Base-by-base conservation (phyloP, 2,329 filamentous ascomycete species). In the Fusarium sterilihyphosum region DNA sequence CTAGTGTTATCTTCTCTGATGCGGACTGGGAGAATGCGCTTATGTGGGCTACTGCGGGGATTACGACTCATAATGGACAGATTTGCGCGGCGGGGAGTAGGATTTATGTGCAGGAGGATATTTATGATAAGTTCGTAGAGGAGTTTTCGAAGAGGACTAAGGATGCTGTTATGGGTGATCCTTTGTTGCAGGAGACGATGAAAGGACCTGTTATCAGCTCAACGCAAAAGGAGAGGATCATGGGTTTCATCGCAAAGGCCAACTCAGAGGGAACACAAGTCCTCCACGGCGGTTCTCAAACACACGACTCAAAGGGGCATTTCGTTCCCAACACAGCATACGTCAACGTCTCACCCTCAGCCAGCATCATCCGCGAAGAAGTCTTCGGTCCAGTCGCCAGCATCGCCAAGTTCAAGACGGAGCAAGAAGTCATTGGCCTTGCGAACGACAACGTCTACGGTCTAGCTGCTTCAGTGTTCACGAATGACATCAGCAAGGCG, bases 1-100 rank as follows among this genome's bases (percentile, higher is more conserved):
- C 90, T 1, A 82, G 89, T 7, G 78, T 92, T 7, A 85, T 92
- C 16, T 92, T 92, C 62, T 84, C 86, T 3, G 90, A 92, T 75
- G 89, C 89, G 3, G 87, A 91, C 67, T 77, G 91, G 44, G 88
- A 90, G 22, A 88, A 90, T 74, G 89, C 90, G 5, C 89, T 93
- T 40, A 90, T 92, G 73, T 77, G 71, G 68, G 54, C 78, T 5
- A 71, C 76, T 17, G 29, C 68, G 65, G 83, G 84, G 18, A 86
- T 87, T 67, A 84, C 86, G 71, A 84, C 83, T 10, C 89, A 91
- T 73, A 85, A 87, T 75, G 89, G 89, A 8, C 89, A 91, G 79
- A 85, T 90, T n/a, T 91, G 89, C 78, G 87, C 87, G 10, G 88
- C 89, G 22, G 89, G 88, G 6, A 89, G 88, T 22, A 84, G 89